phyloP scores from a whole-genome alignment of 805 yeast species.

The Ogataea pignaliae region DNA sequence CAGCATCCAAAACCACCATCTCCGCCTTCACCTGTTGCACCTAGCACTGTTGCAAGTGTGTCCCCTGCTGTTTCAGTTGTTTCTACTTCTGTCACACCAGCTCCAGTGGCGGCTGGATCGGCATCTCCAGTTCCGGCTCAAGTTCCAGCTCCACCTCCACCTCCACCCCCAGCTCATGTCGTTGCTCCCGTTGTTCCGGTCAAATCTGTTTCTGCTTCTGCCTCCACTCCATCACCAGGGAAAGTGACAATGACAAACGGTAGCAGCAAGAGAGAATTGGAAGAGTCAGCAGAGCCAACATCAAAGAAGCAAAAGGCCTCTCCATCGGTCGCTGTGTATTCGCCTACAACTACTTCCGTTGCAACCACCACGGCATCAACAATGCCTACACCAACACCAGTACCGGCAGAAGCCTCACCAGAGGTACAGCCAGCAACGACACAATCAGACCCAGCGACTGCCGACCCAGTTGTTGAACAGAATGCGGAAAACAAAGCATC shows the following conservation, averaged over 20 bases:
- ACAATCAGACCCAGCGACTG: too few species aligned
- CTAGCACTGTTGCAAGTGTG: too few species aligned
- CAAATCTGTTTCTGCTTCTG: slow-evolving; percentile 3
- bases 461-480: background rate
- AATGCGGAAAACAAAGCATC: slow-evolving; percentile 4
- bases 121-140: slow-evolving; percentile 3
- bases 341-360: slow-evolving; percentile 1
- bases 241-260: background rate
- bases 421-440: slow-evolving; percentile 1
- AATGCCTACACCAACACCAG: background rate
- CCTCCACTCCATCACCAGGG: background rate
- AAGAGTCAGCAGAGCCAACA: slow-evolving; percentile 1
- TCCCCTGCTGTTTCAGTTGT: background rate
- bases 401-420: slow-evolving; percentile 3
- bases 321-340: background rate
- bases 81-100: slow-evolving; percentile 7
- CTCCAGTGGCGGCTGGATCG: slow-evolving; percentile 6
- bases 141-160: slow-evolving; percentile 3
- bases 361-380: too few species aligned
- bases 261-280: slow-evolving; percentile 11
- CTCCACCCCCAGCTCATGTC: slow-evolving; percentile 3
- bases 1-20: too few species aligned
- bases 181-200: slow-evolving; percentile 2
- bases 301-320: slow-evolving; percentile 11
- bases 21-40: too few species aligned